These are phyloP conservation scores for Blakeslea trispora DNA, from an alignment of 371 early-diverging fungal species.

Conservation along the genomic window DNA sequence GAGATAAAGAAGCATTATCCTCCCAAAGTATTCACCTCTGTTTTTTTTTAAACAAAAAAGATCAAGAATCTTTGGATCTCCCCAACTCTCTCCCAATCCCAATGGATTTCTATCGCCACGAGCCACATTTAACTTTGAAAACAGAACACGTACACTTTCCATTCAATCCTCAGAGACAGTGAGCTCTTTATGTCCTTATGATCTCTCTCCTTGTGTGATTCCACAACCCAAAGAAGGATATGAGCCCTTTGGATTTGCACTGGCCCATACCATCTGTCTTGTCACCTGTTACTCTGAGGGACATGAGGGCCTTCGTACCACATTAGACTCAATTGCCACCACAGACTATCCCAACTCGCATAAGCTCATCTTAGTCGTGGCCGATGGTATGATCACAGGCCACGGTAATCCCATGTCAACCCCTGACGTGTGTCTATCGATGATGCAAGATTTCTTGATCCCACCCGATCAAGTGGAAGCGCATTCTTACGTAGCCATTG, in stretches of 20 bases:
- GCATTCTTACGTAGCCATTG: constrained; percentile 90
- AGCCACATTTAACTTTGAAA: constrained; percentile 22
- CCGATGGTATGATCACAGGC: constrained; percentile 87
- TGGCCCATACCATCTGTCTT: constrained; percentile 74
- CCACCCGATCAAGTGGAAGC: constrained; percentile 63
- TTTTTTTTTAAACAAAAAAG: constrained; percentile 13
- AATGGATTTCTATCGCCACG: constrained; percentile 17
- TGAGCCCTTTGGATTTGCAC: constrained; percentile 66
- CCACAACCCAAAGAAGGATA: constrained; percentile 51
- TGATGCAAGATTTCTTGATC: constrained; percentile 77
- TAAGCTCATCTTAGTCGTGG: constrained; percentile 90
- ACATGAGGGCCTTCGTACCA: constrained; percentile 87
- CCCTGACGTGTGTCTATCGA: constrained; percentile 78
- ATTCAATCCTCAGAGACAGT: constrained; percentile 20
- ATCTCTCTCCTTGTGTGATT: constrained; percentile 36
- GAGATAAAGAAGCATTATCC: too few species aligned
- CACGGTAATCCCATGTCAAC: constrained; percentile 77
- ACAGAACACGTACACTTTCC: constrained; percentile 20
- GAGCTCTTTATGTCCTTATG: constrained; percentile 14
- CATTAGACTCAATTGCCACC: constrained; percentile 92
- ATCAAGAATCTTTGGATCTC: constrained; percentile 12
- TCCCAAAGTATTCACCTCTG: not conserved
- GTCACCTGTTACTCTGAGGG: constrained; percentile 95
- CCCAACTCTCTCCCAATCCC: not conserved
- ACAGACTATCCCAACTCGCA: constrained; percentile 91